Evolutionary conservation across 2,329 filamentous ascomycete genomes (phyloP), one percentile per base, ranked within the genome.

Genomic region (Dactylellina sp.): DNA sequence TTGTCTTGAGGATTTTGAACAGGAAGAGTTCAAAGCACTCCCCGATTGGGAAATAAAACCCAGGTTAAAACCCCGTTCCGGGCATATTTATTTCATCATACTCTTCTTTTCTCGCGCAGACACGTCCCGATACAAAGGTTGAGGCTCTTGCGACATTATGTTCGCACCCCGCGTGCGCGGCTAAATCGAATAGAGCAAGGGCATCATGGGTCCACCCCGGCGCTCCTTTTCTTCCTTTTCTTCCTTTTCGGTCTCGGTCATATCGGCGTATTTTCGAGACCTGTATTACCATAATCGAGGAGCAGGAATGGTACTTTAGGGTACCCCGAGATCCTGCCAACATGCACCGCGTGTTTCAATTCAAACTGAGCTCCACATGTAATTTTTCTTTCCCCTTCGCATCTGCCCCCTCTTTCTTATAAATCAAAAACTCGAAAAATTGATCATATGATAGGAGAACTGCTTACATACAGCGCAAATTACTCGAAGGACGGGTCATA

Each of bases 111-210:
- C n/a, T 40, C 37, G 37, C 37, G 37, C 37, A 14, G 37, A 40
- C 37, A 7, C n/a, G 3, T 14, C 37, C n/a, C 37, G 14, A 37
- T 49, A 42, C 39, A 14, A 24, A 52, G 49, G 9, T 50, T 72
- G 68, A 72, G 68, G 68, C 68, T 72, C 68, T 72, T 64, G 32
- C 50, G 53, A 57, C 25, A 52, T 37, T 32, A 35, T 28, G 32
- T 57, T 62, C 66, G 52, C 52, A 60, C 59, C 66, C 59, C 35
- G 68, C 52, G 68, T 59, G 66, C 68, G 60, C 68, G 68, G 68
- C 68, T 72, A 72, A 71, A 64, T 53, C 53, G 47, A 25, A 53
- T 18, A 37, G 52, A 47, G 65, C 53, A 52, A 37, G 49, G 40
- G n/a, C 53, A 50, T 18, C 37, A 12, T 57, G 52, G 28, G 40